These are phyloP conservation scores for Musa beccarii DNA, from an alignment of 176 grass and related monocot genomes.

Conservation along the genomic window DNA sequence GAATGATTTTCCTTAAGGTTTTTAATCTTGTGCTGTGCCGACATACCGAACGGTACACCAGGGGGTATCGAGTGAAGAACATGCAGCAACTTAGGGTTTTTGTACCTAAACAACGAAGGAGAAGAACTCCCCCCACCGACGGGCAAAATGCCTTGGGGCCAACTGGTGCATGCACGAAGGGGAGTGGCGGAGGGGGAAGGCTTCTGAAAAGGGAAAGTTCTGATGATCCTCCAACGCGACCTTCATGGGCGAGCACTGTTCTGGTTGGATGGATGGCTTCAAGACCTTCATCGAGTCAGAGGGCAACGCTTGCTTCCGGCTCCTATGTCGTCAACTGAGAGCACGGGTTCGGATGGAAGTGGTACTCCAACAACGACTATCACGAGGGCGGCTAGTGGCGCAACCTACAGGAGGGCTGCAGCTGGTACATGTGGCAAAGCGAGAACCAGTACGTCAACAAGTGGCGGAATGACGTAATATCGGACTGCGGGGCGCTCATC, in stretches of 20 bases:
- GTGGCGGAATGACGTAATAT: constrained; percentile 78
- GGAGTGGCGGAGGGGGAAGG: constrained; percentile 81
- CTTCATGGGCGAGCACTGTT: too few species aligned
- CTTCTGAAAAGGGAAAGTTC: constrained; percentile 31
- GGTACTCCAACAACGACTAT: constrained; percentile 75
- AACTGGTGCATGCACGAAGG: constrained; percentile 87
- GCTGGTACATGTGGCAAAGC: constrained; percentile 68
- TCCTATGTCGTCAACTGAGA: constrained; percentile 58
- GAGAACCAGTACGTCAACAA: constrained; percentile 88
- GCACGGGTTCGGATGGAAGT: constrained; percentile 64
- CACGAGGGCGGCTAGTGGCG: constrained; percentile 83
- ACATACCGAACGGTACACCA: too few species aligned
- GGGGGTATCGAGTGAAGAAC: too few species aligned
- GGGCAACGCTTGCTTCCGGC: constrained; percentile 19
- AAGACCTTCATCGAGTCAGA: too few species aligned
- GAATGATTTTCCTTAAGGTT: constrained; percentile 5
- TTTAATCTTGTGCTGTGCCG: too few species aligned
- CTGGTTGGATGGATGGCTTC: too few species aligned
- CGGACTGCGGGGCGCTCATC: constrained; percentile 7
- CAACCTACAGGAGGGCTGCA: constrained; percentile 81
- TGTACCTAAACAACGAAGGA: too few species aligned
- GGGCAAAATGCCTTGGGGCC: too few species aligned
- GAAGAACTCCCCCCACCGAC: too few species aligned
- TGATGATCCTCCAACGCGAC: too few species aligned
- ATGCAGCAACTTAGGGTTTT: too few species aligned